Conservation (phyloP, 1,284 basidiomycete species). For the Fomitopsis pinicola region DNA sequence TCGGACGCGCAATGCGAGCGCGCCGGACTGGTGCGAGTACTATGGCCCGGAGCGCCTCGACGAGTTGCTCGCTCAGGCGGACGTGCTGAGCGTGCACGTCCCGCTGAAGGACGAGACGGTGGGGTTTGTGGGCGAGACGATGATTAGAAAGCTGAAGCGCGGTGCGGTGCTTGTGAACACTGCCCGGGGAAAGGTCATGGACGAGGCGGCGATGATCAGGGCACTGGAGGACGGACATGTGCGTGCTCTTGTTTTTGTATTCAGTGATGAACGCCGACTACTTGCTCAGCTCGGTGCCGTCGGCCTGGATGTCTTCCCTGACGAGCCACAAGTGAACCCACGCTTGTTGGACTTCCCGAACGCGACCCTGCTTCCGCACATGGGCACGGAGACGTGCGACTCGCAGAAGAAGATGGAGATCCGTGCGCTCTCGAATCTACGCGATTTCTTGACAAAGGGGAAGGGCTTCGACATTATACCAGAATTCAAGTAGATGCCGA, state of each 20-base stretch:
- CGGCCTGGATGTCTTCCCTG: conserved; percentile 88
- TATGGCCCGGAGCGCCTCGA: conserved; percentile 56
- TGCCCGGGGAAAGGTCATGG: conserved; percentile 85
- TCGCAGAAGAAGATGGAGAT: conserved; percentile 83
- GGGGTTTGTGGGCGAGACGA: conserved; percentile 70
- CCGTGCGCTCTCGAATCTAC: conserved; percentile 68
- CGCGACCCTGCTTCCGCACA: conserved; percentile 85
- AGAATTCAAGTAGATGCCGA: conserved; percentile 39
- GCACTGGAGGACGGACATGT: conserved; percentile 84
- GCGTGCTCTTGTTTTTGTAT: conserved; percentile 24
- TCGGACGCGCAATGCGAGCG: conserved; percentile 49
- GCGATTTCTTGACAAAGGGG: conserved; percentile 62
- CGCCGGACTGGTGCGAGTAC: conserved; percentile 78
- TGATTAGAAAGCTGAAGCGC: conserved; percentile 79
- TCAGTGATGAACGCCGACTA: not conserved
- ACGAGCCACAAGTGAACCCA: conserved; percentile 85
- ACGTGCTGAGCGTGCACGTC: conserved; percentile 78
- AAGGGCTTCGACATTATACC: conserved; percentile 62
- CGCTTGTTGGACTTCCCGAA: conserved; percentile 77
- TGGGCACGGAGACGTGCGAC: conserved; percentile 87
- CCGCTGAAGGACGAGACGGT: conserved; percentile 74
- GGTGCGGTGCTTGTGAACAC: conserved; percentile 86
- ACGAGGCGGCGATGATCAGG: conserved; percentile 82
- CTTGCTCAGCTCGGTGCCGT: conserved; percentile 66
- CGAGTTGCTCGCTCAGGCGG: conserved; percentile 67